Percentiles rank a stretch among this genome's conserved stretches.
Conservation (phyloP, 2,329 filamentous ascomycete species). For the Calonectria naviculata region DNA sequence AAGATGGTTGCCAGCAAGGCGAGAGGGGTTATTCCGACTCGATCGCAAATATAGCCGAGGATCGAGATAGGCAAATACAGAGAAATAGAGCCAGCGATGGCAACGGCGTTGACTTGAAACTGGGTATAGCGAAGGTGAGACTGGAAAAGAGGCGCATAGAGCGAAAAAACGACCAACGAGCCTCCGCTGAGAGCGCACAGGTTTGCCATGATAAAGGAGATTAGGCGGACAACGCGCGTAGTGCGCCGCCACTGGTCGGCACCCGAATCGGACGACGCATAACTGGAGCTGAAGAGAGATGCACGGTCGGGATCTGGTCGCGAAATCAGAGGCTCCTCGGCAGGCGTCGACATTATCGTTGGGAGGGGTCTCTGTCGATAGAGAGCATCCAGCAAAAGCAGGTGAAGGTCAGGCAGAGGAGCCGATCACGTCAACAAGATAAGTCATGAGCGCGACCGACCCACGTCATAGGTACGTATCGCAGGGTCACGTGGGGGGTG, state of each 20-base stretch:
- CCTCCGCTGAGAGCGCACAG: conserved; percentile 81
- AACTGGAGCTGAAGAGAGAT: conserved; percentile 35
- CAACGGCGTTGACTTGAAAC: conserved; percentile 90
- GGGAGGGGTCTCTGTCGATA: neutral
- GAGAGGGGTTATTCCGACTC: conserved; percentile 82
- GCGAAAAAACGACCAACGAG: conserved; percentile 91
- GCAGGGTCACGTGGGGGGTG: conserved; percentile 1
- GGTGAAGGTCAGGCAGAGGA: neutral
- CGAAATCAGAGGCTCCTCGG: conserved; percentile 23
- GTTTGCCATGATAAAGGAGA: conserved; percentile 66
- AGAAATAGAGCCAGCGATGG: conserved; percentile 86
- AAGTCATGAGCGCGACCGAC: conserved; percentile 1
- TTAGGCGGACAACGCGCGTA: conserved; percentile 50
- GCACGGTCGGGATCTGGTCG: conserved; percentile 38
- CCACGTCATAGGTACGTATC: conserved; percentile 22
- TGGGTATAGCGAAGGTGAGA: conserved; percentile 88
- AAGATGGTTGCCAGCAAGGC: conserved; percentile 77
- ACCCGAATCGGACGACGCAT: conserved; percentile 35
- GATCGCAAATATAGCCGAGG: conserved; percentile 92
- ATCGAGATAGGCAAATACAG: conserved; percentile 93
- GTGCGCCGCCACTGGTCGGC: conserved; percentile 36
- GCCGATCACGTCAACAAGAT: conserved; percentile 23
- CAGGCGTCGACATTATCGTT: conserved; percentile 34
- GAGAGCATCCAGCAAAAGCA: neutral
- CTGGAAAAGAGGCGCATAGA: conserved; percentile 93